Percentiles rank a stretch among this genome's conserved stretches.
Evolutionary conservation across 805 yeast species (phyloP).

Genomic region (Spathaspora gorwiae): DNA sequence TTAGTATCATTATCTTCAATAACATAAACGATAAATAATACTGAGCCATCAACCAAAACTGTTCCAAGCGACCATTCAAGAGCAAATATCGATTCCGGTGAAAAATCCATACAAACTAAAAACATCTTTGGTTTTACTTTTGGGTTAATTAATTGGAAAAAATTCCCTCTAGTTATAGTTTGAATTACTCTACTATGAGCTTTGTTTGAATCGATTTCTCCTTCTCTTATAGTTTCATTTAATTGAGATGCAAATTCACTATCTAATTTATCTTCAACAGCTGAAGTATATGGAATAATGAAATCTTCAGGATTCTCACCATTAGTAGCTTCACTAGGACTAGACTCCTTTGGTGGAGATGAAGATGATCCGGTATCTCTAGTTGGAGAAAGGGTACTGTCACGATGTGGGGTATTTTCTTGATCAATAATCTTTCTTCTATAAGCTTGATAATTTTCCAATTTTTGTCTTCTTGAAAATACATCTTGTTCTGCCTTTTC

Average conservation of each 20-base stretch:
- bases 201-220: constrained; percentile 51
- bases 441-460: constrained; percentile 55
- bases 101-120: constrained; percentile 74
- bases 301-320: constrained; percentile 14
- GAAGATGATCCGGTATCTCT: constrained; percentile 10
- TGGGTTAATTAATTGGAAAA: constrained; percentile 48
- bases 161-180: constrained; percentile 66
- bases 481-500: constrained; percentile 44
- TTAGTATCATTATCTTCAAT: constrained; percentile 44
- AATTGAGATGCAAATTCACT: constrained; percentile 52
- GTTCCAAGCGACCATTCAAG: constrained; percentile 88
- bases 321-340: constrained; percentile 10
- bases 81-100: constrained; percentile 79
- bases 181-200: constrained; percentile 58
- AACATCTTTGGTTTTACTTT: constrained; percentile 53
- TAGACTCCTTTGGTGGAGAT: constrained; percentile 8
- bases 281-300: constrained; percentile 64
- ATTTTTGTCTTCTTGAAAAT: constrained; percentile 43
- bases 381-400: constrained; percentile 7
- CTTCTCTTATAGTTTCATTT: constrained; percentile 50
- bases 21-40: constrained; percentile 66
- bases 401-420: constrained; percentile 28
- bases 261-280: constrained; percentile 60
- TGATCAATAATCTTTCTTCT: constrained; percentile 59
- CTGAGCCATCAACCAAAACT: constrained; percentile 76